Percentiles rank a stretch among this genome's conserved stretches.
phyloP scores from a whole-genome alignment of 805 yeast genomes.

The Ogataea ramenticola region DNA sequence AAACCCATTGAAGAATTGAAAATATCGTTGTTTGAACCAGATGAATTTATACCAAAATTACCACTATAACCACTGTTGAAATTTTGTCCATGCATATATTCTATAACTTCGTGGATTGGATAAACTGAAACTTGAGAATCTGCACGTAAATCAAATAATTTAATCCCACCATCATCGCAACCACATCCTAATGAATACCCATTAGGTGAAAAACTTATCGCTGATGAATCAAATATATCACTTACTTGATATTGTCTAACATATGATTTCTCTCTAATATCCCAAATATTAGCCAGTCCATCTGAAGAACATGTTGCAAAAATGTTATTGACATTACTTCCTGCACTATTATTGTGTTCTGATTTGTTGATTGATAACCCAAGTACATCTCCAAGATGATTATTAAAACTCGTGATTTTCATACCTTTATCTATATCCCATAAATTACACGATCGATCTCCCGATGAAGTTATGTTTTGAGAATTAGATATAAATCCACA shows the following conservation, averaged over 20 bases:
- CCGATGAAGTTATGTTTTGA: slow-evolving; percentile 61
- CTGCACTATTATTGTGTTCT: slow-evolving; percentile 9
- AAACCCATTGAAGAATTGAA: background rate
- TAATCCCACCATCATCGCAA: slow-evolving; percentile 67
- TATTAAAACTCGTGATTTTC: slow-evolving; percentile 45
- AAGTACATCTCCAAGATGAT: slow-evolving; percentile 69
- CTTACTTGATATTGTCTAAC: slow-evolving; percentile 39
- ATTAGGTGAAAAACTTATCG: slow-evolving; percentile 57
- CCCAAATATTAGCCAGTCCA: slow-evolving; percentile 64
- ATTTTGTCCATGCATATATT: background rate
- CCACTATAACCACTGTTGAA: too few relatives aligned
- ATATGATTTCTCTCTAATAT: slow-evolving; percentile 37
- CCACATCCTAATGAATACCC: slow-evolving; percentile 69
- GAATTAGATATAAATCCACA: slow-evolving; percentile 57
- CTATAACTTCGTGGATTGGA: slow-evolving; percentile 15
- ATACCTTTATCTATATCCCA: slow-evolving; percentile 73
- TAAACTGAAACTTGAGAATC: slow-evolving; percentile 62
- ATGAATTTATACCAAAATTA: too few relatives aligned
- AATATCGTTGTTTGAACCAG: slow-evolving; percentile 1
- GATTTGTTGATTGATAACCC: slow-evolving; percentile 29
- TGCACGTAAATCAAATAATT: slow-evolving; percentile 68
- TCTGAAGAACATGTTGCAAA: slow-evolving; percentile 66
- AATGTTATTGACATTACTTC: background rate
- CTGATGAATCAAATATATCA: slow-evolving; percentile 53
- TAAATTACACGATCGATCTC: slow-evolving; percentile 69